Conservation (phyloP, 495 filamentous ascomycete genomes). For the Aspergillus carlsbadensis region DNA sequence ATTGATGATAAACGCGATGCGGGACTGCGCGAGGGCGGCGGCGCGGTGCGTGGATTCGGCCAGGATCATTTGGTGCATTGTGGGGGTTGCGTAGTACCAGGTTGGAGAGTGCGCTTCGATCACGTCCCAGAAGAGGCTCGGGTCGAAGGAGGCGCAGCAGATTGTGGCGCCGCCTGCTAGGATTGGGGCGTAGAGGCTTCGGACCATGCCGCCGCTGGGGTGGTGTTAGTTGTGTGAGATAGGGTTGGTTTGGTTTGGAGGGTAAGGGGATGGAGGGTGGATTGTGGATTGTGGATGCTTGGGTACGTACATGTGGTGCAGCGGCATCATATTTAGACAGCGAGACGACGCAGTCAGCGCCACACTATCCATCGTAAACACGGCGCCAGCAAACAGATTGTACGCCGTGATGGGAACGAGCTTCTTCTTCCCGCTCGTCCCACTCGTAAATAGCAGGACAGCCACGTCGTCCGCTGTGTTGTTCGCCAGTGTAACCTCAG, state of each 20-base stretch:
- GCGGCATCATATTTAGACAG: slow-evolving; percentile 4
- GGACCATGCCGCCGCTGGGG: not conserved
- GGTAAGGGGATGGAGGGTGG: not conserved
- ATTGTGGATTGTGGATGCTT: too few species aligned
- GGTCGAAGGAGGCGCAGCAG: slow-evolving; percentile 8
- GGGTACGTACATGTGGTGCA: slow-evolving; percentile 5
- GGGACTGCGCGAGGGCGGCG: not conserved
- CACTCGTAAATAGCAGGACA: not conserved
- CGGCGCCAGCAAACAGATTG: slow-evolving; percentile 1
- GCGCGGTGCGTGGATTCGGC: not conserved
- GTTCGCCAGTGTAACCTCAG: not conserved
- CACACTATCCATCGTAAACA: slow-evolving; percentile 6
- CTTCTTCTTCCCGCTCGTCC: slow-evolving; percentile 6
- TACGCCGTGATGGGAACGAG: slow-evolving; percentile 1
- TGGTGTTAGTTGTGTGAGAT: too few species aligned
- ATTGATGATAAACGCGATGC: not conserved
- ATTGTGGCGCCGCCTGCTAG: not conserved
- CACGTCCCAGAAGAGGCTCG: slow-evolving; percentile 2
- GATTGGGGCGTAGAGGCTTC: slow-evolving; percentile 1
- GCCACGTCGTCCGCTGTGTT: not conserved
- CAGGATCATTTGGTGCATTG: slow-evolving; percentile 6
- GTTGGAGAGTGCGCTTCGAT: not conserved
- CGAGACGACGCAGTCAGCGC: not conserved
- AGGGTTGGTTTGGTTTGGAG: not conserved
- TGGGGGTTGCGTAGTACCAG: slow-evolving; percentile 5